Evolutionary conservation across 2,329 filamentous ascomycete genomes (phyloP).

Genomic region (Ceratocystiopsis brevicomis): DNA sequence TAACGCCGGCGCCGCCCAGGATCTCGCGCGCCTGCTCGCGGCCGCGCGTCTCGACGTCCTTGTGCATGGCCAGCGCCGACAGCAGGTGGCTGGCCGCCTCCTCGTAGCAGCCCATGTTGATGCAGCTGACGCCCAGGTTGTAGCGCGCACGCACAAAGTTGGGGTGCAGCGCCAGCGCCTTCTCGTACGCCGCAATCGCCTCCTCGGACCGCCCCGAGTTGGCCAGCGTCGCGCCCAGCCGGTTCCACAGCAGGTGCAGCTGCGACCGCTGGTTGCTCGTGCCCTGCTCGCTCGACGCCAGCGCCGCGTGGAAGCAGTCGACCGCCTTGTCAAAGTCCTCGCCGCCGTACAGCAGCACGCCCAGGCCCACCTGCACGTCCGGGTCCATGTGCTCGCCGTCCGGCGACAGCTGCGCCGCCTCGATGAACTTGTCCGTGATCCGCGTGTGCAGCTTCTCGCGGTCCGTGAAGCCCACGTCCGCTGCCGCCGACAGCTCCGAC

Average conservation of each 20-base stretch:
- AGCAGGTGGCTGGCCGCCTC: constrained; percentile 87
- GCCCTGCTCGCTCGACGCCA: constrained; percentile 70
- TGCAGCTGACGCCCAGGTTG: constrained; percentile 89
- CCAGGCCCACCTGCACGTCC: constrained; percentile 90
- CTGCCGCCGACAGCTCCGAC: constrained; percentile 49
- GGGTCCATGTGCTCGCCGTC: constrained; percentile 93
- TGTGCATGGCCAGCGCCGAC: constrained; percentile 87
- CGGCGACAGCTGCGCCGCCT: constrained; percentile 78
- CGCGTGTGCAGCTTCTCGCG: constrained; percentile 75
- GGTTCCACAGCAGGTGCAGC: constrained; percentile 90
- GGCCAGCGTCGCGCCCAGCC: constrained; percentile 83
- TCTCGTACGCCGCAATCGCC: constrained; percentile 90
- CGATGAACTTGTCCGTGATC: constrained; percentile 78
- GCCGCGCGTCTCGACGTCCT: constrained; percentile 72
- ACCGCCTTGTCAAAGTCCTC: constrained; percentile 98
- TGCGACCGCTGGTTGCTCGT: constrained; percentile 69
- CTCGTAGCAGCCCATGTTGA: constrained; percentile 89
- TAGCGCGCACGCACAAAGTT: constrained; percentile 96
- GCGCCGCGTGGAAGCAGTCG: constrained; percentile 87
- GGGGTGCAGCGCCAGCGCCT: constrained; percentile 70
- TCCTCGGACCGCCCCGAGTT: constrained; percentile 89
- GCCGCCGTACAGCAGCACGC: constrained; percentile 91
- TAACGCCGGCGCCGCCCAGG: constrained; percentile 36
- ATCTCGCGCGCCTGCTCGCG: constrained; percentile 70
- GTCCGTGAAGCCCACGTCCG: constrained; percentile 89